These are phyloP conservation scores for Aspergillus neoniger DNA, from an alignment of 2,329 filamentous ascomycete genomes.

Conservation along the genomic window DNA sequence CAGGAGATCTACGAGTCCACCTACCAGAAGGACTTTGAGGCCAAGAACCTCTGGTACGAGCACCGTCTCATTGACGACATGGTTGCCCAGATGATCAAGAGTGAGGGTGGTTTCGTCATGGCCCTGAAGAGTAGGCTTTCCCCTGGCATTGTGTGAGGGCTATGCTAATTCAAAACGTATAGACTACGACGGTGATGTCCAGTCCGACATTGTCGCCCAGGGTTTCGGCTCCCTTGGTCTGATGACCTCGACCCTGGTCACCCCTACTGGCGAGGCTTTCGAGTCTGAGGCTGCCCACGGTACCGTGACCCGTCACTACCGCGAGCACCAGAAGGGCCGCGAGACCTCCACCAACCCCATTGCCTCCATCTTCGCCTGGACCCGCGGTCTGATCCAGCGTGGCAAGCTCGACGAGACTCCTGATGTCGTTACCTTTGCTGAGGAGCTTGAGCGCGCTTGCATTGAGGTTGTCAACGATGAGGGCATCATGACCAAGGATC, in stretches of 20 bases:
- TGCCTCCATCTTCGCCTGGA: slow-evolving; percentile 99
- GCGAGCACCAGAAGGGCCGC: slow-evolving; percentile 96
- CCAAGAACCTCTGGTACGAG: slow-evolving; percentile 97
- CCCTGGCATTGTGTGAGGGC: no score
- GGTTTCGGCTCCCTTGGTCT: slow-evolving; percentile 97
- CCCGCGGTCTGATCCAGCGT: slow-evolving; percentile 87
- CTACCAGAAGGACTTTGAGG: slow-evolving; percentile 88
- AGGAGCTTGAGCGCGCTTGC: slow-evolving; percentile 89
- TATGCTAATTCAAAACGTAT: no score
- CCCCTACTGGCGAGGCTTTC: slow-evolving; percentile 93
- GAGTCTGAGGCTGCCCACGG: slow-evolving; percentile 98
- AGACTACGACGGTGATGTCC: slow-evolving; percentile 92
- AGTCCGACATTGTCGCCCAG: slow-evolving; percentile 97
- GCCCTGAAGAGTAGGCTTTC: slow-evolving; percentile 83
- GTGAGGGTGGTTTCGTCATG: slow-evolving; percentile 92
- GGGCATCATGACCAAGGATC: slow-evolving; percentile 98
- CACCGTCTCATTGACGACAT: slow-evolving; percentile 99
- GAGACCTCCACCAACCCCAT: slow-evolving; percentile 99
- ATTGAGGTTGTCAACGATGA: slow-evolving; percentile 91
- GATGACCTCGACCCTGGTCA: slow-evolving; percentile 97
- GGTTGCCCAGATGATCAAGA: slow-evolving; percentile 99
- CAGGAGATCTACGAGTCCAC: slow-evolving; percentile 88
- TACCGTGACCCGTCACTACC: slow-evolving; percentile 97
- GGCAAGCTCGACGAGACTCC: slow-evolving; percentile 92
- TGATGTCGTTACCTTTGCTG: slow-evolving; percentile 86